These are phyloP conservation scores for Spathaspora sp. DNA, from an alignment of 805 yeast genomes.

Conservation along the genomic window DNA sequence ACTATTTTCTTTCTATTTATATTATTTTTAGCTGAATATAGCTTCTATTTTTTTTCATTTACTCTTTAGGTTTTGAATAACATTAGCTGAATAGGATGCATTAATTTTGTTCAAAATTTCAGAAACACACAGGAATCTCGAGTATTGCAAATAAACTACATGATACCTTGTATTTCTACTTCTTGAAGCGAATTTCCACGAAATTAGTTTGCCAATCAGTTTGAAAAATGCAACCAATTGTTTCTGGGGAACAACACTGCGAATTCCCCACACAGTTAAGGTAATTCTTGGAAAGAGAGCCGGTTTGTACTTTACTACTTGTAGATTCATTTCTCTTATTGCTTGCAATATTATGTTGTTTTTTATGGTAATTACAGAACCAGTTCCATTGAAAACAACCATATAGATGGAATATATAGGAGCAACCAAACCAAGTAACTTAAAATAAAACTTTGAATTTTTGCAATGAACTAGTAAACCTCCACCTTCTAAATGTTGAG, in stretches of 20 bases:
- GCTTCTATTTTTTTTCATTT: neutral
- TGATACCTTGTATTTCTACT: neutral
- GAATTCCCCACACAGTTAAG: conserved; percentile 3
- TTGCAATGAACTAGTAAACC: conserved; percentile 2
- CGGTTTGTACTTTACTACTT: neutral
- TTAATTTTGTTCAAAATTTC: neutral
- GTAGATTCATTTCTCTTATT: conserved; percentile 2
- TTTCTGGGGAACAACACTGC: neutral
- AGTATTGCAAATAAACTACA: conserved; percentile 4
- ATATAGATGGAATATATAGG: conserved; percentile 1
- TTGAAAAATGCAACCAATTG: conserved; percentile 1
- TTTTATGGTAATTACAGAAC: neutral
- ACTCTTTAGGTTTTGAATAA: neutral
- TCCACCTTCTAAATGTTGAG: conserved; percentile 1
- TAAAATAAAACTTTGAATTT: neutral
- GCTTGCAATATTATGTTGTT: neutral
- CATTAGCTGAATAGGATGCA: neutral
- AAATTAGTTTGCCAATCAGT: conserved; percentile 2
- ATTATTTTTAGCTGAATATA: neutral
- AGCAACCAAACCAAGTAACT: neutral
- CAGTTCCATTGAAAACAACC: neutral
- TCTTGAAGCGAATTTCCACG: conserved; percentile 3
- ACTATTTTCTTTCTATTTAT: neutral
- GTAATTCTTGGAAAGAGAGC: neutral
- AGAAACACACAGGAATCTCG: conserved; percentile 1